phyloP scores from a whole-genome alignment of 805 yeast genomes.

The Yarrowia yakushimensis region DNA sequence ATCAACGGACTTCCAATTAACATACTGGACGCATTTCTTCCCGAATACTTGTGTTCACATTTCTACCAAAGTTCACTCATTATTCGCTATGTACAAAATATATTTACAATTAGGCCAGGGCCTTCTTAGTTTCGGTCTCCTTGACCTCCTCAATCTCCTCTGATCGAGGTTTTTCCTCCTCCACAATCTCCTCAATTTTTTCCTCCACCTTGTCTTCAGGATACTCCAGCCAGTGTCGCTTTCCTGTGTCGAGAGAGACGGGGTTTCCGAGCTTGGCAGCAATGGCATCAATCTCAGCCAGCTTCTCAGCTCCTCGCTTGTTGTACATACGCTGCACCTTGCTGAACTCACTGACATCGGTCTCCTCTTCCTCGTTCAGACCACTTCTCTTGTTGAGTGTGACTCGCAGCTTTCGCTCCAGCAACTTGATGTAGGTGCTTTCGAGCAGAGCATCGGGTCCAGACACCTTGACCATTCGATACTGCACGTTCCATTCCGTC shows the following conservation, averaged over 20 bases:
- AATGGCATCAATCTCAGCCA: background rate
- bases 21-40: too few species aligned
- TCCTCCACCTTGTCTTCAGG: background rate
- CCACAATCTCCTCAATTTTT: background rate
- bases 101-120: background rate
- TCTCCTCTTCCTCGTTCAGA: conserved; percentile 1
- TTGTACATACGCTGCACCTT: background rate
- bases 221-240: background rate
- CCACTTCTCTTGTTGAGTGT: background rate
- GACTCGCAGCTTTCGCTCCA: background rate
- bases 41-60: too few species aligned
- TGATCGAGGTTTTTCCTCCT: background rate
- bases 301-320: background rate
- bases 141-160: background rate
- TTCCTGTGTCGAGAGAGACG: background rate
- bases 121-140: background rate
- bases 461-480: background rate
- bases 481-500: conserved; percentile 21
- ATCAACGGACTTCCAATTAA: too few species aligned
- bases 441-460: background rate
- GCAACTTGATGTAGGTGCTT: background rate
- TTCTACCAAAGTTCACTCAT: too few species aligned
- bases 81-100: background rate
- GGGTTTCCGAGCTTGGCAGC: background rate
- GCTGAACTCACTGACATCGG: background rate